Base-by-base conservation (phyloP, 208 protist species). In the Leishmania braziliensis region DNA sequence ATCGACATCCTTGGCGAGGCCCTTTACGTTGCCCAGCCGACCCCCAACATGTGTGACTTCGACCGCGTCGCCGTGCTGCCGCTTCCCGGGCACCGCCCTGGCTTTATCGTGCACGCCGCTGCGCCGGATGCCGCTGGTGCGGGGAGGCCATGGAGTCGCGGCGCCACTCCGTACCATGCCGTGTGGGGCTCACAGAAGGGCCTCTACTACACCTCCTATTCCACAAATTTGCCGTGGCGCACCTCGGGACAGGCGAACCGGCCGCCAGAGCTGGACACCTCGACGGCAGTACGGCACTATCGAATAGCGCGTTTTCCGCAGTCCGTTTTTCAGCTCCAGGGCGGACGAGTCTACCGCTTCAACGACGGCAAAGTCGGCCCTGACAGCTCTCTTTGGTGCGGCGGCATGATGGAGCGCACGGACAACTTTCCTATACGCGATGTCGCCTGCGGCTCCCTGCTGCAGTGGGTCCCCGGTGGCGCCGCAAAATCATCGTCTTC, bases 341-440 rank as follows among this genome's bases (percentile, higher is more conserved):
- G 14, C 1, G 77, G 77, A 0, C 82, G 82, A 4, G 66, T 81
- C 1, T 81, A 85, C 72, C 82, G 82, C 29, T 85, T 85, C 69
- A 85, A 85, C 77, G 81, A 85, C 60, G 77, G 82, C 36, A 85
- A 85, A 20, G 82, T 85, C 9, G 77, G 70, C 9, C 82, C 82
- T 1, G 82, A 85, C 46, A 69, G 72, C 29, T 75, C 77, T n/a
- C 77, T 85, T 33, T 85, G 82, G 77, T 53, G 70, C 3, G 82
- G 82, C 33, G 77, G 77, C 5, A 80, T 85, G 77, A 85, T 85
- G 82, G 71, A 85, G 77, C 82, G 82, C 33, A 78, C 82, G 10
- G 62, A 46, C 10, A 23, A 56, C 68, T 80, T 77, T 51, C 76
- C 77, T 5, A 78, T 54, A 51, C 82, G 82, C 26, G 77, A 85